A percentile compares a stretch with the other conserved stretches of the same genome.
phyloP scores from a whole-genome alignment of 1,284 basidiomycete genomes.

The Anthracocystis panici-leucophaei region DNA sequence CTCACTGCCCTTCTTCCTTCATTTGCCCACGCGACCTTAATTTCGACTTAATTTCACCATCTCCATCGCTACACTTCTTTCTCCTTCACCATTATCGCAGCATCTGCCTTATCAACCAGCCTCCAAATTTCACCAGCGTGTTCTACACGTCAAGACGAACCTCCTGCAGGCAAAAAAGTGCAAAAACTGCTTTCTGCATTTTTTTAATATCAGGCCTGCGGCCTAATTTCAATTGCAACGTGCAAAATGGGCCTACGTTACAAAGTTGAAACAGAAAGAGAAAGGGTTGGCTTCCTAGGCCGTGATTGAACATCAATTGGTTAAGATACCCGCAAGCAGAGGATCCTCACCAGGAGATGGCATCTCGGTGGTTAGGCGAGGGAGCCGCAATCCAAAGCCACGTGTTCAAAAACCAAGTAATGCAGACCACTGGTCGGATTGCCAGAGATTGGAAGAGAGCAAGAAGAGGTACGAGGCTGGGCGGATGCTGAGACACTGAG shows the following conservation, averaged over 20 bases:
- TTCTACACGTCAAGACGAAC: slow-evolving; percentile 1
- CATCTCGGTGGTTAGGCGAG: slow-evolving; percentile 8
- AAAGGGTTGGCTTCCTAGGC: background rate
- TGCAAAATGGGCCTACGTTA: slow-evolving; percentile 4
- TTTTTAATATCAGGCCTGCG: slow-evolving; percentile 3
- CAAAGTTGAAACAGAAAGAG: background rate
- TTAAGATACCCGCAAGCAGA: background rate
- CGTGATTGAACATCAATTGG: slow-evolving; percentile 3
- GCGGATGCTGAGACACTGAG: too few species aligned
- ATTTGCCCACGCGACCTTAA: background rate
- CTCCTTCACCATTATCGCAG: slow-evolving; percentile 11
- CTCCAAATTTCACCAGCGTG: slow-evolving; percentile 3
- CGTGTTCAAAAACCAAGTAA: background rate
- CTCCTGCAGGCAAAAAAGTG: background rate
- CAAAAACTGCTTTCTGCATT: too few species aligned
- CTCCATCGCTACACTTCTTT: background rate
- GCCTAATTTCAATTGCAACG: slow-evolving; percentile 7
- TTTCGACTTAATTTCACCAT: too few species aligned
- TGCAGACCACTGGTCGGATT: slow-evolving; percentile 2
- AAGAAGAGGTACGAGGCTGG: too few species aligned
- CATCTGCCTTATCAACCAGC: slow-evolving; percentile 8
- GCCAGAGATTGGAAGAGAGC: background rate
- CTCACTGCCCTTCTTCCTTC: too few species aligned
- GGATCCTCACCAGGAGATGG: slow-evolving; percentile 4
- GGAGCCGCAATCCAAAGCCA: slow-evolving; percentile 2